phyloP scores from a whole-genome alignment of 305 asterid genomes.

The Fraxinus dipetala region DNA sequence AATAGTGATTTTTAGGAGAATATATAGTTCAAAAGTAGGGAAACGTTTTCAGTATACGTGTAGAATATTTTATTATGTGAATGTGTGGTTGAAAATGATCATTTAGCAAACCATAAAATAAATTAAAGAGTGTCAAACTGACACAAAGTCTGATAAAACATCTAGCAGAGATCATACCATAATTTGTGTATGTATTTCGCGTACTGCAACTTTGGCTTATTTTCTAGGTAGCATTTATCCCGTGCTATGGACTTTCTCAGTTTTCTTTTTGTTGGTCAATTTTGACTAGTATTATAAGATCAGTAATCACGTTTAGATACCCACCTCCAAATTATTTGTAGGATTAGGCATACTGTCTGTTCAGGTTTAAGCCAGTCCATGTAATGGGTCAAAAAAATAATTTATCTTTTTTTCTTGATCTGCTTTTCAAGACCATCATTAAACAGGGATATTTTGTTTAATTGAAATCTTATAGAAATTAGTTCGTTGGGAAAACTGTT shows the following conservation, averaged over 20 bases:
- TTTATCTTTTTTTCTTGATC: neutral
- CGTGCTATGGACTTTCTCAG: neutral
- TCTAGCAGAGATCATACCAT: neutral
- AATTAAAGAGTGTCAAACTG: neutral
- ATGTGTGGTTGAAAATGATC: too few species aligned
- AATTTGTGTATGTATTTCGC: neutral
- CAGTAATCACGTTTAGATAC: neutral
- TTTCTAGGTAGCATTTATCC: neutral
- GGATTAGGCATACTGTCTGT: neutral
- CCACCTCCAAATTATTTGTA: neutral
- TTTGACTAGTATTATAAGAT: neutral
- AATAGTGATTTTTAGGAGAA: too few species aligned
- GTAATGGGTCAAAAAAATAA: neutral
- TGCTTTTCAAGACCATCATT: neutral
- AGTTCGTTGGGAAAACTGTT: neutral
- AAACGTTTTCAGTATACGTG: too few species aligned
- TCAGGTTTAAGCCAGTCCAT: neutral
- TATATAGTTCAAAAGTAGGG: neutral
- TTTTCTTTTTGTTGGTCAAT: neutral
- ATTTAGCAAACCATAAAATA: too few species aligned
- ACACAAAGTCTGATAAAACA: constrained; percentile 8
- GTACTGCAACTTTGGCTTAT: neutral
- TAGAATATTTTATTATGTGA: too few species aligned
- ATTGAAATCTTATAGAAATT: neutral
- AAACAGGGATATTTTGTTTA: neutral